These are phyloP conservation scores for Neurospora sublineolata DNA, from an alignment of 495 filamentous ascomycete genomes.

Conservation along the genomic window DNA sequence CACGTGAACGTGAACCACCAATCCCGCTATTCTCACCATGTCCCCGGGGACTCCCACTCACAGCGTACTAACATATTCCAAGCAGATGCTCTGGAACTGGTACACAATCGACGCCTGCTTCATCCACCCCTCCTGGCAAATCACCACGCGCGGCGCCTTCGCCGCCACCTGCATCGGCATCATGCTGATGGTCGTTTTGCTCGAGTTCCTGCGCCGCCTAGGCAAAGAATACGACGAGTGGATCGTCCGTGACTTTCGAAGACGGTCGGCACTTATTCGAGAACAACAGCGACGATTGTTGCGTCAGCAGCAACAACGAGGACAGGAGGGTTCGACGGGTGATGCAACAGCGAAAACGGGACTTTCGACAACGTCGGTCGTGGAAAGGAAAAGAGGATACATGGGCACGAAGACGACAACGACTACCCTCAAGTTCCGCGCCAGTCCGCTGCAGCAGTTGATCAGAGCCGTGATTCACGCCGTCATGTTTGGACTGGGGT, in stretches of 20 bases:
- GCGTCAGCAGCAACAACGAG: background rate
- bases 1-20: background rate
- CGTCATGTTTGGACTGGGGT: slow-evolving; percentile 41
- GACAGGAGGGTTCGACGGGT: too few relatives aligned
- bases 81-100: slow-evolving; percentile 51
- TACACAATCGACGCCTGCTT: slow-evolving; percentile 43
- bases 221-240: slow-evolving; percentile 43
- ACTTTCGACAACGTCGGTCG: background rate
- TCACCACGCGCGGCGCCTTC: slow-evolving; percentile 36
- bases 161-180: slow-evolving; percentile 49
- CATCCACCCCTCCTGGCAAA: slow-evolving; percentile 36
- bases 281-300: background rate
- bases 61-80: background rate
- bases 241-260: slow-evolving; percentile 29
- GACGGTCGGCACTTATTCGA: slow-evolving; percentile 10
- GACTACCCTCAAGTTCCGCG: slow-evolving; percentile 27
- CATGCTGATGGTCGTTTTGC: slow-evolving; percentile 39
- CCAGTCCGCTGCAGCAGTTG: slow-evolving; percentile 35
- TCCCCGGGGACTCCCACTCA: background rate
- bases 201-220: slow-evolving; percentile 41
- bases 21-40: background rate
- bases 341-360: background rate
- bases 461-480: slow-evolving; percentile 38
- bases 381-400: background rate
- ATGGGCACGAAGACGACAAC: background rate